These are phyloP conservation scores for Lithohypha guttulata DNA, from an alignment of 2,329 filamentous ascomycete genomes.

Conservation along the genomic window DNA sequence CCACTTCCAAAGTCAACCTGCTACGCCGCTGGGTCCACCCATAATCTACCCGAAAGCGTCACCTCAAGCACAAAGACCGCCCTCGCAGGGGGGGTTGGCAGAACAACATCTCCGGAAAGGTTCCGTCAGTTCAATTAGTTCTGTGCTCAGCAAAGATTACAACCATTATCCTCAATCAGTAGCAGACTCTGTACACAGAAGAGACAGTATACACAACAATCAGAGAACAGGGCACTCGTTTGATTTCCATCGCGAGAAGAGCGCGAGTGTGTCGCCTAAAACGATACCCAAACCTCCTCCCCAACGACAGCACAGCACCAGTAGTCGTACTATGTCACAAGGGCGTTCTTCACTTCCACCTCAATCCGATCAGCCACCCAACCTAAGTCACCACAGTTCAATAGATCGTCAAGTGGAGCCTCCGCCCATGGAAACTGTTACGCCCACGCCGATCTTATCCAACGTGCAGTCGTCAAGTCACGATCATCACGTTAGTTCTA, in stretches of 20 bases:
- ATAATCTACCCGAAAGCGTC: constrained; percentile 15
- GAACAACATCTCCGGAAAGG: constrained; percentile 16
- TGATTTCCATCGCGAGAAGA: constrained; percentile 18
- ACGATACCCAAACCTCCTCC: constrained; percentile 21
- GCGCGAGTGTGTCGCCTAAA: constrained; percentile 22
- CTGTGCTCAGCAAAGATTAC: constrained; percentile 17
- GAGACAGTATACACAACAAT: constrained; percentile 15
- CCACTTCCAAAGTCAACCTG: constrained; percentile 18
- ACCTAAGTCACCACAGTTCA: constrained; percentile 10
- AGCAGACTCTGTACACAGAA: constrained; percentile 14
- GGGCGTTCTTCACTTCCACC: background rate
- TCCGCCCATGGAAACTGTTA: background rate
- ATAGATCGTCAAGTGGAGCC: constrained; percentile 5
- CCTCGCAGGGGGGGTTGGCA: constrained; percentile 16
- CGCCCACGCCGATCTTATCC: constrained; percentile 11
- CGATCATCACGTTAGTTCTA: constrained; percentile 12
- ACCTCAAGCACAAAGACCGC: constrained; percentile 16
- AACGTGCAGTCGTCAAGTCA: constrained; percentile 13
- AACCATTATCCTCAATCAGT: constrained; percentile 8
- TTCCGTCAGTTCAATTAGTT: constrained; percentile 19
- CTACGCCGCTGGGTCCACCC: constrained; percentile 21
- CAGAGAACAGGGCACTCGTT: constrained; percentile 18
- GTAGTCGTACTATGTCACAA: constrained; percentile 9
- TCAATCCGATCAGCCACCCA: constrained; percentile 8
- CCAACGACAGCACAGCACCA: constrained; percentile 13